Evolutionary conservation across 352 stramenopile species (phyloP).

Genomic region (Plasmopara viticola): DNA sequence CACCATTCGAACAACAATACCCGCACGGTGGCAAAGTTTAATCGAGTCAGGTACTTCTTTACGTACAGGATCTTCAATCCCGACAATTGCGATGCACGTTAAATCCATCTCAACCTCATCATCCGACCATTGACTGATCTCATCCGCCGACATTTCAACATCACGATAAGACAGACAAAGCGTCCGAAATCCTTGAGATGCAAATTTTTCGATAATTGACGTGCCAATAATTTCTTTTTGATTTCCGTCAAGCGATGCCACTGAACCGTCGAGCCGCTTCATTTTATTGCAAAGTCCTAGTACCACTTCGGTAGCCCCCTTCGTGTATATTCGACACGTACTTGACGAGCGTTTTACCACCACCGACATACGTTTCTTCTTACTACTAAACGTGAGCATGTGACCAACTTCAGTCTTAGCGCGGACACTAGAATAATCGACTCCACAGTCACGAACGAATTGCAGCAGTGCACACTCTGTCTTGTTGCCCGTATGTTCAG

Average conservation of each 20-base stretch:
- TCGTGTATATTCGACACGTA: constrained; percentile 68
- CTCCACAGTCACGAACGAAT: constrained; percentile 62
- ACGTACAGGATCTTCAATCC: constrained; percentile 92
- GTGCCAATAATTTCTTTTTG: constrained; percentile 62
- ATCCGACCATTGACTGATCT: constrained; percentile 64
- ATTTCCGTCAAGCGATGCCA: constrained; percentile 37
- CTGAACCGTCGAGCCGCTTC: constrained; percentile 55
- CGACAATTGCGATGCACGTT: constrained; percentile 85
- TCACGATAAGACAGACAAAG: constrained; percentile 84
- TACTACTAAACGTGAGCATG: constrained; percentile 81
- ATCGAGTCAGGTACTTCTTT: constrained; percentile 92
- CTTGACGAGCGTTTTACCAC: constrained; percentile 41
- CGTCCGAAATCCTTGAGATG: constrained; percentile 75
- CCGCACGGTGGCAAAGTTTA: constrained; percentile 87
- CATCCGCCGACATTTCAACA: constrained; percentile 47
- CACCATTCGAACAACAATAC: constrained; percentile 98
- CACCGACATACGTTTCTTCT: constrained; percentile 81
- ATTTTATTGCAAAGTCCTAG: constrained; percentile 63
- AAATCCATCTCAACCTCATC: constrained; percentile 85
- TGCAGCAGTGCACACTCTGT: constrained; percentile 72
- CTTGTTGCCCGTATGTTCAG: constrained; percentile 79
- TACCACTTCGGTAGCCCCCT: constrained; percentile 71
- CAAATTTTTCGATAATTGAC: constrained; percentile 73
- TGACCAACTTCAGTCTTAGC: constrained; percentile 48
- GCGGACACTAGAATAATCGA: constrained; percentile 52